Evolutionary conservation across 768 basidiomycete genomes (phyloP).

Genomic region (Kwoniella botswanensis): DNA sequence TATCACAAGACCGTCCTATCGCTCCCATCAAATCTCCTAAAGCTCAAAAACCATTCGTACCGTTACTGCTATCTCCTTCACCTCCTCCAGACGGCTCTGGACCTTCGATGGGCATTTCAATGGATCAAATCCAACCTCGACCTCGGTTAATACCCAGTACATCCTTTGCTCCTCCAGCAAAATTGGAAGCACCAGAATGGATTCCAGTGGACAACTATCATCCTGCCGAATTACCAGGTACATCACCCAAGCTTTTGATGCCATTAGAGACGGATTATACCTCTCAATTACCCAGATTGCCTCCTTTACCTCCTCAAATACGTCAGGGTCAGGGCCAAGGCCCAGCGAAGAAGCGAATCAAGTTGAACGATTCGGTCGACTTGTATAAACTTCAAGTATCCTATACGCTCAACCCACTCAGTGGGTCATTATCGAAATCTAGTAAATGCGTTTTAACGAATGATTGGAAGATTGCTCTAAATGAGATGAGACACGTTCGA

Average conservation of each 20-base stretch:
- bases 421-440: constrained; percentile 44
- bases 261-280: constrained; percentile 48
- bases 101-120: constrained; percentile 11
- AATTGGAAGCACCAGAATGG: constrained; percentile 37
- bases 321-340: constrained; percentile 1
- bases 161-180: constrained; percentile 17
- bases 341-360: constrained; percentile 25
- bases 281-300: constrained; percentile 38
- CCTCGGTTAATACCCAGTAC: constrained; percentile 13
- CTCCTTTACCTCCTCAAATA: constrained; percentile 34
- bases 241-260: constrained; percentile 37
- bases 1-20: neutral
- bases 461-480: constrained; percentile 70
- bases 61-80: constrained; percentile 4
- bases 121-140: constrained; percentile 31
- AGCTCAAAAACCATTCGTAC: constrained; percentile 2
- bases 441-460: constrained; percentile 53
- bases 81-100: neutral
- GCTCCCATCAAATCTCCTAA: neutral
- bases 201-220: constrained; percentile 41
- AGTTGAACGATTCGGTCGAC: constrained; percentile 37
- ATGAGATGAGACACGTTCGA: constrained; percentile 76
- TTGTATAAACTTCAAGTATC: constrained; percentile 41
- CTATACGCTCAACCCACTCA: constrained; percentile 51
- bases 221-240: constrained; percentile 25